These are phyloP conservation scores for Crithidia sp. DNA, from an alignment of 208 protist genomes.

Conservation along the genomic window DNA sequence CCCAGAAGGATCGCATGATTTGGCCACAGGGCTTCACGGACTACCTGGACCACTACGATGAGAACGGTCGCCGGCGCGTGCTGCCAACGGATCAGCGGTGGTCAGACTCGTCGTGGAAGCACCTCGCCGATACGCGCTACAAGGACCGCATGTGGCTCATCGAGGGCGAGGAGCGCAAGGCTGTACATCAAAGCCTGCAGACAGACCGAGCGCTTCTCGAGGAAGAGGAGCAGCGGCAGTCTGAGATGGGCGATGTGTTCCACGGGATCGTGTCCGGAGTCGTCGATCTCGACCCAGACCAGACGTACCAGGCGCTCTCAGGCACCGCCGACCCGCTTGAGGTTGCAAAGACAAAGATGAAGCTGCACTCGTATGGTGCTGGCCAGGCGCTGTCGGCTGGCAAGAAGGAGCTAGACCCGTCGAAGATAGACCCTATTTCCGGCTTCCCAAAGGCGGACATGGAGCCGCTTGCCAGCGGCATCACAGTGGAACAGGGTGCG, in stretches of 20 bases:
- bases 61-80: conserved; percentile 79
- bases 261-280: conserved; percentile 79
- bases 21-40: conserved; percentile 93
- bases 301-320: conserved; percentile 85
- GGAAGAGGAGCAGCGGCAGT: conserved; percentile 80
- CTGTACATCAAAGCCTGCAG: conserved; percentile 79
- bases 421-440: conserved; percentile 74
- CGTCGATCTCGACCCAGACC: conserved; percentile 84
- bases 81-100: conserved; percentile 87
- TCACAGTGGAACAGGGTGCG: conserved; percentile 87
- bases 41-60: conserved; percentile 92
- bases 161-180: conserved; percentile 87
- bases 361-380: conserved; percentile 82
- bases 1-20: conserved; percentile 91
- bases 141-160: conserved; percentile 92
- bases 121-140: conserved; percentile 87
- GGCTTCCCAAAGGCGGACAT: conserved; percentile 79
- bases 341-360: conserved; percentile 88
- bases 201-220: conserved; percentile 60
- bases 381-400: conserved; percentile 54
- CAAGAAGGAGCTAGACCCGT: conserved; percentile 33
- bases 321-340: conserved; percentile 85
- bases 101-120: conserved; percentile 91
- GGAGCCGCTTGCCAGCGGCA: conserved; percentile 75
- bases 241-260: conserved; percentile 83